These are phyloP conservation scores for Rhynchospora breviuscula DNA, from an alignment of 176 grass and related monocot species.

Conservation along the genomic window DNA sequence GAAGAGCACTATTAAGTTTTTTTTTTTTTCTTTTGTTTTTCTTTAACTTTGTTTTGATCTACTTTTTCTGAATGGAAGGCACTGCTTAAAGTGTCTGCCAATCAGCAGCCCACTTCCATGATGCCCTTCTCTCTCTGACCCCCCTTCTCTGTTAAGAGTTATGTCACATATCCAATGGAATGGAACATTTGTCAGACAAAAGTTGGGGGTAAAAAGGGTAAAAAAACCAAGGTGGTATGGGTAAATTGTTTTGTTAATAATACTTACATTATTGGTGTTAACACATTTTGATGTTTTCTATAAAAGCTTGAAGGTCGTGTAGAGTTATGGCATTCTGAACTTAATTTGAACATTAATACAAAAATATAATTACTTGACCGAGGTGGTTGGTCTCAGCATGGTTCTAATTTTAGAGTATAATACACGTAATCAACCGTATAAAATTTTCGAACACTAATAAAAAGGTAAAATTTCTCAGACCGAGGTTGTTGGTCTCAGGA, in stretches of 20 bases:
- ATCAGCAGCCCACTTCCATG: constrained; percentile 12
- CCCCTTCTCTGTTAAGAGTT: not conserved
- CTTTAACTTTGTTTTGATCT: constrained; percentile 10
- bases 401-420: not conserved
- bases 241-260: constrained; percentile 18
- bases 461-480: not conserved
- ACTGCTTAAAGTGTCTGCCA: constrained; percentile 28
- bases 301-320: constrained; percentile 13
- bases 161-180: not conserved
- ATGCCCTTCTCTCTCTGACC: not conserved
- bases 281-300: constrained; percentile 20
- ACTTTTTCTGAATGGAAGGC: constrained; percentile 26
- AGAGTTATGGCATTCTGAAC: constrained; percentile 15
- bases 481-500: constrained; percentile 8
- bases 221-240: not conserved
- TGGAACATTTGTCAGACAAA: not conserved
- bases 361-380: not conserved
- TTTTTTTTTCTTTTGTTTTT: not conserved
- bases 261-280: constrained; percentile 5
- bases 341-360: not conserved
- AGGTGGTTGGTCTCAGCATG: constrained; percentile 9
- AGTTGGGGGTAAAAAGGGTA: not conserved
- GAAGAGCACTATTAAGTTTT: not conserved
- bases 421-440: not conserved
- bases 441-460: not conserved